Evolutionary conservation across 768 basidiomycete species (phyloP).

Genomic region (Psilocybe cyanescens): DNA sequence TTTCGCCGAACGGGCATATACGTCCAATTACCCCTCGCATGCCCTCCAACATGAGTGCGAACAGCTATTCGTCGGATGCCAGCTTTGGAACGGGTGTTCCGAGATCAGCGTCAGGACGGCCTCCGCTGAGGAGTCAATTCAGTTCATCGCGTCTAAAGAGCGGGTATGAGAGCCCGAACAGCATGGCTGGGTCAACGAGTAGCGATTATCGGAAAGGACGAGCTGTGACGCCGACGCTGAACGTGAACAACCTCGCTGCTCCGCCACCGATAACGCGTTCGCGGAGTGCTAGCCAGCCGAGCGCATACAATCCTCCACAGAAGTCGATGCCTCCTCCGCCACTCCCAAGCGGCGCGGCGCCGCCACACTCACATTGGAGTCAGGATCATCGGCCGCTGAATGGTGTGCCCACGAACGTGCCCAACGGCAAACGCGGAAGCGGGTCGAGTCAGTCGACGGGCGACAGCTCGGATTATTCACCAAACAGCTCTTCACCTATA

Average conservation of each 20-base stretch:
- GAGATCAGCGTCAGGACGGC: conserved; percentile 33
- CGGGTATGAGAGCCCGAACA: conserved; percentile 48
- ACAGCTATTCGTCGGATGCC: conserved; percentile 49
- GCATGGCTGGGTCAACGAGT: conserved; percentile 21
- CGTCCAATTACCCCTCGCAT: conserved; percentile 53
- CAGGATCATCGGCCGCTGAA: conserved; percentile 22
- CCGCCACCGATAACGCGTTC: conserved; percentile 54
- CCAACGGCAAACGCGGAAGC: conserved; percentile 74
- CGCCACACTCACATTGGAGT: conserved; percentile 44
- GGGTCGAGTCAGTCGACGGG: conserved; percentile 84
- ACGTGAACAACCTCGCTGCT: conserved; percentile 21
- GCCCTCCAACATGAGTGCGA: conserved; percentile 45
- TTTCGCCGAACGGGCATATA: conserved; percentile 29
- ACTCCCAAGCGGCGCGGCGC: conserved; percentile 33
- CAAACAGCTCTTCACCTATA: conserved; percentile 84
- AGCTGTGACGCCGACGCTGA: conserved; percentile 36
- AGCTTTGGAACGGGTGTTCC: conserved; percentile 37
- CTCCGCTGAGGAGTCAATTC: conserved; percentile 67
- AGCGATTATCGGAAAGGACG: conserved; percentile 37
- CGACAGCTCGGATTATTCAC: conserved; percentile 83
- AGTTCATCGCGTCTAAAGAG: conserved; percentile 65
- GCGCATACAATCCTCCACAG: conserved; percentile 66
- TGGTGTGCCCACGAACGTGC: conserved; percentile 37
- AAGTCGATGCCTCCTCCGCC: conserved; percentile 59
- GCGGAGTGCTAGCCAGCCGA: conserved; percentile 82